phyloP scores from a whole-genome alignment of 2,329 filamentous ascomycete species.

The Fusarium sp. region DNA sequence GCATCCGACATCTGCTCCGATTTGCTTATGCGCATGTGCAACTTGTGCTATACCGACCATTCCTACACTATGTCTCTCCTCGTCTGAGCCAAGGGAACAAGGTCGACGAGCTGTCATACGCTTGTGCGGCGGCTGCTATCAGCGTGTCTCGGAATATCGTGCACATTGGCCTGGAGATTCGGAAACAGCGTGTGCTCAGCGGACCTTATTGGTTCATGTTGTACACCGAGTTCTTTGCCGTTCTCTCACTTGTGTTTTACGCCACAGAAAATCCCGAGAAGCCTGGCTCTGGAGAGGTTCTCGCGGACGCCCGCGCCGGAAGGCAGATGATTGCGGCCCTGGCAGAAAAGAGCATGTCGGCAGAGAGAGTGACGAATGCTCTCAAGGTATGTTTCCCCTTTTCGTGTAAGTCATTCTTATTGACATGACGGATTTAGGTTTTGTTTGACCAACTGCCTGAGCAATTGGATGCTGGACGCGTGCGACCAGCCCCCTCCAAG shows the following conservation, averaged over 20 bases:
- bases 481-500: slow-evolving; percentile 58
- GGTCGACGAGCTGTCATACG: slow-evolving; percentile 82
- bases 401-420: slow-evolving; percentile 10
- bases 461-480: slow-evolving; percentile 67
- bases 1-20: slow-evolving; percentile 79
- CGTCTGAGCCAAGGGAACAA: slow-evolving; percentile 65
- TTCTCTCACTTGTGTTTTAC: slow-evolving; percentile 83
- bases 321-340: slow-evolving; percentile 84
- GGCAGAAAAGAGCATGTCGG: slow-evolving; percentile 86
- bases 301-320: slow-evolving; percentile 87
- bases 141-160: slow-evolving; percentile 79
- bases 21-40: slow-evolving; percentile 88
- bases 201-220: slow-evolving; percentile 90
- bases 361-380: slow-evolving; percentile 84
- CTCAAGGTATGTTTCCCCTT: slow-evolving; percentile 71
- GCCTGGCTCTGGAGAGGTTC: slow-evolving; percentile 79
- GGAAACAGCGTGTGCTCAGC: slow-evolving; percentile 78
- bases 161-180: slow-evolving; percentile 83
- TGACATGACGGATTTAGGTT: slow-evolving; percentile 60
- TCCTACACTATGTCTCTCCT: slow-evolving; percentile 84
- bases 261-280: slow-evolving; percentile 84
- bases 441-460: slow-evolving; percentile 89
- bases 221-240: slow-evolving; percentile 85
- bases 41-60: slow-evolving; percentile 84
- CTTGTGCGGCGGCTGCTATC: slow-evolving; percentile 73